Evolutionary conservation across 2,329 filamentous ascomycete species (phyloP), one percentile per base, ranked within the genome.

Genomic region (Ophiobolus disseminans): DNA sequence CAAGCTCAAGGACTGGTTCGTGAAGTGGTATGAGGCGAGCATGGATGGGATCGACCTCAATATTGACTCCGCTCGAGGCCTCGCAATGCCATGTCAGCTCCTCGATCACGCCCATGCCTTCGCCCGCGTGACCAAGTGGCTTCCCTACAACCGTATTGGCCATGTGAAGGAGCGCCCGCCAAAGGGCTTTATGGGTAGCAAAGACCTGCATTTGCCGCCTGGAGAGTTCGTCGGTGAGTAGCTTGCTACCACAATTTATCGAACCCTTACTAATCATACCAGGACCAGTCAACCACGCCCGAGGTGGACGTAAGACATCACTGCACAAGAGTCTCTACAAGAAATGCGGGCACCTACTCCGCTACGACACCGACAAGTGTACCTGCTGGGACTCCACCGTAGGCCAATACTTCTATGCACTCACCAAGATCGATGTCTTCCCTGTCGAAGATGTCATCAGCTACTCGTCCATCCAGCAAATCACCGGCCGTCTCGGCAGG

Each of bases 101-200:
- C 72, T 73, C 54, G 58, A 69, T 21, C 56, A 70, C 44, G 59
- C 61, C 5, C 14, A 44, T 3, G 70, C 59, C 2, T 73, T 71
- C 30, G 49, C 53, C 0, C 34, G 35, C 0, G 54, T 60, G 3
- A 73, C 68, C 0, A 66, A 62, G 48, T 64, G 47, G n/a, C 54
- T 73, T 1, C 70, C 59, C 1, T 73, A 74, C 58, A 50, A 70
- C 26, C 46, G 47, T 10, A n/a, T 40, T 6, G 60, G 63, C 5
- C 58, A 63, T 23, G 62, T 72, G 30, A 55, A 46, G n/a, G 68
- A 69, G 37, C 40, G 39, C 4, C 54, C 50, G 3, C 69, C 66
- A 3, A 45, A 53, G n/a, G 52, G 48, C 3, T 56, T 61, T 48
- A 65, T 50, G 37, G 46, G 46, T 16, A 32, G 26, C 10, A 54